Evolutionary conservation across 805 yeast species (phyloP).

Genomic region (Candida taoyuanica): DNA sequence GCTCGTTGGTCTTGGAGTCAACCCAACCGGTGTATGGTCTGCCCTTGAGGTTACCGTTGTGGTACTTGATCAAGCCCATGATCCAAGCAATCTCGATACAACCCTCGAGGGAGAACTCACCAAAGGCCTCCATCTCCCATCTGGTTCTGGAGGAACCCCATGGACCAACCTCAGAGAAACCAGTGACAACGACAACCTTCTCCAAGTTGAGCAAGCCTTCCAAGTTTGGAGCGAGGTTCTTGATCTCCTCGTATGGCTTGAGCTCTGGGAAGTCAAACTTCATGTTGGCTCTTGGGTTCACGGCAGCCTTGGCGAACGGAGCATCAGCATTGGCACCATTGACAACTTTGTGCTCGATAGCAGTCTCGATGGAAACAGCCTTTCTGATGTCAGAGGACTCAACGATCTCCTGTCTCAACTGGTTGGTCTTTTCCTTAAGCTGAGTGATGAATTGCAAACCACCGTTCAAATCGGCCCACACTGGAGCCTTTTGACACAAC

Average conservation of each 20-base stretch:
- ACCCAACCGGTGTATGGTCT: constrained; percentile 96
- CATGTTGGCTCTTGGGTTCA: constrained; percentile 94
- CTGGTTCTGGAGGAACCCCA: constrained; percentile 99
- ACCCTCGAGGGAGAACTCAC: constrained; percentile 95
- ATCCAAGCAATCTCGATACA: constrained; percentile 99
- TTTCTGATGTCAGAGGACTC: constrained; percentile 90
- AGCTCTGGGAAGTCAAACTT: constrained; percentile 89
- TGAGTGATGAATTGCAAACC: constrained; percentile 92
- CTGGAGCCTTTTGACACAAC: constrained; percentile 89
- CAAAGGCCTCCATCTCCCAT: constrained; percentile 98
- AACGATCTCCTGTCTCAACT: constrained; percentile 66
- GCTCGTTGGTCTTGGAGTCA: constrained; percentile 87
- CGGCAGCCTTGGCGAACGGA: constrained; percentile 69
- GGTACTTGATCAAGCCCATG: constrained; percentile 96
- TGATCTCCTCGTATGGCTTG: constrained; percentile 71
- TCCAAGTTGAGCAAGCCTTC: constrained; percentile 92
- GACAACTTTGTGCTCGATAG: constrained; percentile 76
- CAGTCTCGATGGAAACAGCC: constrained; percentile 91
- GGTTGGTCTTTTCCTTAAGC: constrained; percentile 80
- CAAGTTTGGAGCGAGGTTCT: constrained; percentile 63
- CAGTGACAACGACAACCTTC: constrained; percentile 90
- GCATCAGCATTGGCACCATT: constrained; percentile 87
- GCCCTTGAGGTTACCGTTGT: constrained; percentile 85
- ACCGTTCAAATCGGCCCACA: constrained; percentile 98
- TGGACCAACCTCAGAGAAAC: constrained; percentile 98